Percentiles rank a stretch among this genome's conserved stretches.
phyloP scores from a whole-genome alignment of 2,329 filamentous ascomycete species.

The Aspergillus fijiensis region DNA sequence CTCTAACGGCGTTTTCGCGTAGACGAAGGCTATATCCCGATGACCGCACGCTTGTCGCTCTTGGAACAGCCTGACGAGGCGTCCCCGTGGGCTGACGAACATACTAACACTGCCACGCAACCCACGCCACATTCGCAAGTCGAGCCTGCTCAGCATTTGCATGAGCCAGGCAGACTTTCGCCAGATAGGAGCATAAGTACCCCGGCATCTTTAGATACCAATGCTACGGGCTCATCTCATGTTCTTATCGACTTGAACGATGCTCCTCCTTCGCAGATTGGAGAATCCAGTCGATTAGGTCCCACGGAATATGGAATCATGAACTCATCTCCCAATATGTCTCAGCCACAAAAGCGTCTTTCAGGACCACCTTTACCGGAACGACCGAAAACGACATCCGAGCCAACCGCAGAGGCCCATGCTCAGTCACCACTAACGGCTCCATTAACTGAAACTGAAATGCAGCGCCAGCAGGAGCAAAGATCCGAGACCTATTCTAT shows the following conservation, averaged over 20 bases:
- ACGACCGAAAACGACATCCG: conserved; percentile 1
- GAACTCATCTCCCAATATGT: neutral
- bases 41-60: conserved; percentile 41
- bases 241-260: conserved; percentile 34
- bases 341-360: conserved; percentile 2
- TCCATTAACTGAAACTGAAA: conserved; percentile 30
- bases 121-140: conserved; percentile 13
- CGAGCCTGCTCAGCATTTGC: conserved; percentile 10
- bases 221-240: conserved; percentile 33
- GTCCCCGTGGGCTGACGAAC: conserved; percentile 30
- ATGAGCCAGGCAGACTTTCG: conserved; percentile 13
- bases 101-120: conserved; percentile 13
- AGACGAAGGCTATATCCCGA: conserved; percentile 42
- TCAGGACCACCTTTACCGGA: conserved; percentile 14
- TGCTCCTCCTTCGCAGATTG: conserved; percentile 6
- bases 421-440: conserved; percentile 11
- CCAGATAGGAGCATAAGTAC: conserved; percentile 23
- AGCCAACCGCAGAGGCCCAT: neutral
- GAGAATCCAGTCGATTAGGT: conserved; percentile 10
- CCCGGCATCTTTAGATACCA: conserved; percentile 24
- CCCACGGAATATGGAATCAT: neutral
- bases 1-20: conserved; percentile 15
- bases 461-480: conserved; percentile 44
- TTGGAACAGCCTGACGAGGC: conserved; percentile 30
- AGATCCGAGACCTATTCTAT: conserved; percentile 83